Percentiles rank a stretch among this genome's conserved stretches.
phyloP scores from a whole-genome alignment of 2,329 filamentous ascomycete genomes.

The Teratosphaeriaceae sp. region DNA sequence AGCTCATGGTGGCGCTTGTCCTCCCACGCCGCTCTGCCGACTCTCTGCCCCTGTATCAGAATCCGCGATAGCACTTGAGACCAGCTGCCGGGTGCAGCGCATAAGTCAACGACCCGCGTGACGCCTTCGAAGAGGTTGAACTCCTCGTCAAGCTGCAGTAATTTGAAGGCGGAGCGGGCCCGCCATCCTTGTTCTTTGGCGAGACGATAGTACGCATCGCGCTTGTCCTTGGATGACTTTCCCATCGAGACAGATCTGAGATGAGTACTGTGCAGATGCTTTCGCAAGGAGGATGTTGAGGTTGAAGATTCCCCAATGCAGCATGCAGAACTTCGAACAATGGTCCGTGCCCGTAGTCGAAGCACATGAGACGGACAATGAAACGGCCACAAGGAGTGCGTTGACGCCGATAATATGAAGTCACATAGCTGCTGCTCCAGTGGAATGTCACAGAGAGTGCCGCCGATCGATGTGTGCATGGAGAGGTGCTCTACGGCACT shows the following conservation, averaged over 20 bases:
- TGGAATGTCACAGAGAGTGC: too few species aligned
- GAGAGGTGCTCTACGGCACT: too few species aligned
- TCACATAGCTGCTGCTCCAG: too few species aligned
- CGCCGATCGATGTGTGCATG: too few species aligned
- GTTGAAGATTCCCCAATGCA: too few species aligned
- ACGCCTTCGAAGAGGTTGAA: slow-evolving; percentile 91
- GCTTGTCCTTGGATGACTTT: slow-evolving; percentile 97
- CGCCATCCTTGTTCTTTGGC: slow-evolving; percentile 99
- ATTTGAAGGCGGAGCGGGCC: slow-evolving; percentile 91
- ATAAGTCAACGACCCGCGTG: slow-evolving; percentile 89
- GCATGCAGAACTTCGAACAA: too few species aligned
- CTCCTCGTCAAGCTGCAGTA: slow-evolving; percentile 91
- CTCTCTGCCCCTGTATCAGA: slow-evolving; percentile 86
- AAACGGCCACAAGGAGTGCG: too few species aligned
- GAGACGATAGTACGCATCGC: slow-evolving; percentile 94
- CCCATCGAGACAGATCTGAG: slow-evolving; percentile 29
- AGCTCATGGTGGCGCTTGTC: slow-evolving; percentile 61
- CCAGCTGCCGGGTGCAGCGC: slow-evolving; percentile 94
- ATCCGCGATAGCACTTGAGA: slow-evolving; percentile 92
- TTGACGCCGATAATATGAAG: too few species aligned
- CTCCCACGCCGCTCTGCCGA: slow-evolving; percentile 80
- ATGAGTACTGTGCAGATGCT: too few species aligned
- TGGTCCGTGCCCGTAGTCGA: too few species aligned
- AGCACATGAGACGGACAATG: too few species aligned
- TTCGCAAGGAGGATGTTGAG: too few species aligned